Evolutionary conservation across 73 alveolate species (phyloP).

Genomic region (Halteria grandinella): DNA sequence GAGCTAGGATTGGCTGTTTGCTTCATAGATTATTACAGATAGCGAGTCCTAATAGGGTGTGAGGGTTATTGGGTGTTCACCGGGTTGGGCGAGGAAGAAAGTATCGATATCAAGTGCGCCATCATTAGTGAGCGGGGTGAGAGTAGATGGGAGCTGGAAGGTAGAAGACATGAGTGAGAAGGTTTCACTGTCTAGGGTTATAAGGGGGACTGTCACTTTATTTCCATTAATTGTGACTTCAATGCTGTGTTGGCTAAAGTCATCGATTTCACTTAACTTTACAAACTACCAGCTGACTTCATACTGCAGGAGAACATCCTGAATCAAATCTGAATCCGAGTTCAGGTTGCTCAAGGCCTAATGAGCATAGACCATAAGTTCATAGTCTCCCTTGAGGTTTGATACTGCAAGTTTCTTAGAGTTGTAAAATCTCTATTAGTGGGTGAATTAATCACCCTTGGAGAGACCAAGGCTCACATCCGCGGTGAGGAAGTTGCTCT

Average conservation of each 20-base stretch:
- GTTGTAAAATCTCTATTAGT: not conserved
- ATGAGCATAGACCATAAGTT: constrained; percentile 27
- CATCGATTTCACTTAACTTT: not conserved
- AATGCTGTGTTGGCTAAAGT: constrained; percentile 6
- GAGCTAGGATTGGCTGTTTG: no score
- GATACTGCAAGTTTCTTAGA: not conserved
- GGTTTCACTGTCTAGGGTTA: no score
- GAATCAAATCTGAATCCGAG: not conserved
- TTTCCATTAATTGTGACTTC: no score
- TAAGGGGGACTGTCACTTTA: no score
- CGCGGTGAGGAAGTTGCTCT: not conserved
- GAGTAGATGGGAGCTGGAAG: no score
- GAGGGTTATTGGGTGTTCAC: no score
- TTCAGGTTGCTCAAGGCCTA: not conserved
- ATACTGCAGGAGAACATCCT: not conserved
- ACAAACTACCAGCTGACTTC: constrained; percentile 3
- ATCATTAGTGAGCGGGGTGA: no score
- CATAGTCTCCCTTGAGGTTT: constrained; percentile 32
- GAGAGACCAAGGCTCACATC: constrained; percentile 35
- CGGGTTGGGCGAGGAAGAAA: no score
- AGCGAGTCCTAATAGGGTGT: no score
- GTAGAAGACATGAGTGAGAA: no score
- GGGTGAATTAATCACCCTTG: not conserved
- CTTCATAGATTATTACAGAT: no score
- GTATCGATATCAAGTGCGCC: no score